Evolutionary conservation across 2,329 filamentous ascomycete genomes (phyloP).

Genomic region (Iodosphaeria phyllophila): DNA sequence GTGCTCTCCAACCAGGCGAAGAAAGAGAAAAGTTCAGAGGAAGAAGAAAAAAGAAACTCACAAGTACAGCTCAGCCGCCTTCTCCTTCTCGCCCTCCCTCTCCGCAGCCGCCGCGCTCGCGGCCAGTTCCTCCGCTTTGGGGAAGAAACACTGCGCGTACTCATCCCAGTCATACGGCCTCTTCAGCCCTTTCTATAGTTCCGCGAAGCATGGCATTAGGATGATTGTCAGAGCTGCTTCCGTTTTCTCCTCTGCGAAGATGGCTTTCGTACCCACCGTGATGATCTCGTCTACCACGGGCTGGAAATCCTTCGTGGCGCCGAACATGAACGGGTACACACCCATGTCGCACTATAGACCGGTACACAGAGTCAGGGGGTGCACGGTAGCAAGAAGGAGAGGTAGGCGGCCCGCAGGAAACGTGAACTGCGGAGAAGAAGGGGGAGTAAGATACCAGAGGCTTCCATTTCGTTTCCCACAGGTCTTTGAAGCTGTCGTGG

Average conservation of each 20-base stretch:
- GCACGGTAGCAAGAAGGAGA: not conserved
- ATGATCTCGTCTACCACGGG: conserved; percentile 13
- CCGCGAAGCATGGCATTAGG: not conserved
- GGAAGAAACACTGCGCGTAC: conserved; percentile 16
- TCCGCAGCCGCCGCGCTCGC: conserved; percentile 5
- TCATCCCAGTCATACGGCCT: conserved; percentile 15
- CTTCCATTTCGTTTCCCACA: conserved; percentile 15
- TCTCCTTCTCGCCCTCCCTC: conserved; percentile 8
- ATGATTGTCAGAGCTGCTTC: not conserved
- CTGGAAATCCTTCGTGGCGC: conserved; percentile 13
- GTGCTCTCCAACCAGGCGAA: too few species aligned
- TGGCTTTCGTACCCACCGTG: conserved; percentile 4
- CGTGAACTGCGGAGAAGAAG: too few species aligned
- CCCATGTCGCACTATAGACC: conserved; percentile 11
- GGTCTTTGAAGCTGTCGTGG: conserved; percentile 10
- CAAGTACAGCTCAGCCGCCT: conserved; percentile 14
- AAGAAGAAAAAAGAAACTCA: too few species aligned
- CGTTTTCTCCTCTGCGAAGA: not conserved
- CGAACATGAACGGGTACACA: conserved; percentile 18
- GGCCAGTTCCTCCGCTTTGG: conserved; percentile 11
- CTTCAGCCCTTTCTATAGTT: conserved; percentile 5
- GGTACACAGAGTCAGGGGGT: conserved; percentile 1
- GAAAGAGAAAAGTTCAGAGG: too few species aligned
- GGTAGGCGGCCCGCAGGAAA: not conserved
- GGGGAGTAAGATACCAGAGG: too few species aligned